Evolutionary conservation across 2,329 filamentous ascomycete species (phyloP), one percentile per base, ranked within the genome.

Genomic region (Trichoderma guizhouense): DNA sequence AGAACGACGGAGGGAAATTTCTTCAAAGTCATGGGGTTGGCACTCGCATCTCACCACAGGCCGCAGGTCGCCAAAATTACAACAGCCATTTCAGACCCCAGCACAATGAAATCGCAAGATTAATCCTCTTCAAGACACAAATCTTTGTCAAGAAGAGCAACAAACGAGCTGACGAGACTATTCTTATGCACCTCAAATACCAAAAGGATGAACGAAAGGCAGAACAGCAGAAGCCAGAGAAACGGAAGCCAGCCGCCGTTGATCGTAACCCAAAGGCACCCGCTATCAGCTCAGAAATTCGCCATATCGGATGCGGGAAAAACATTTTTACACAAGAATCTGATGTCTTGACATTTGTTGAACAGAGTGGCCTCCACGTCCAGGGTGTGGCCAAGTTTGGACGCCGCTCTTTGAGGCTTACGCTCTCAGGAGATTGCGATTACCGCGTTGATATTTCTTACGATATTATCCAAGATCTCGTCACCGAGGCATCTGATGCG

Each of bases 381-480:
- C 58, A 78, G 53, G 77, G 78, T 5, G 55, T 36, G 21, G 83
- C 76, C 58, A 83, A 81, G 69, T 88, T 89, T 74, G 80, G 81
- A 12, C 84, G 82, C 68, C 78, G 79, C 7, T 75, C 75, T 3
- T 75, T 90, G 64, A 81, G 84, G 32, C 73, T 88, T 43, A 81
- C 73, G 0, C 76, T 85, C 3, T 24, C 28, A 0, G 65, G 69
- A 4, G 74, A 74, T 0, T 73, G 69, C 5, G 74, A 74, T 0
- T 73, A 74, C 0, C 72, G 82, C 5, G 79, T 89, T 39, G 84
- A 88, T 63, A 84, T 90, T 15, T 81, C 84, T 0, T 85, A 86
- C 47, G 81, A 82, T 24, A 86, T 81, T 2, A 84, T 89, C 36
- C 74, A 85, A 32, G 84, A 87, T 64, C 76, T 86, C 9, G 78